These are phyloP conservation scores for Keithomyces neogunnii DNA, from an alignment of 2,329 filamentous ascomycete species.

Conservation along the genomic window DNA sequence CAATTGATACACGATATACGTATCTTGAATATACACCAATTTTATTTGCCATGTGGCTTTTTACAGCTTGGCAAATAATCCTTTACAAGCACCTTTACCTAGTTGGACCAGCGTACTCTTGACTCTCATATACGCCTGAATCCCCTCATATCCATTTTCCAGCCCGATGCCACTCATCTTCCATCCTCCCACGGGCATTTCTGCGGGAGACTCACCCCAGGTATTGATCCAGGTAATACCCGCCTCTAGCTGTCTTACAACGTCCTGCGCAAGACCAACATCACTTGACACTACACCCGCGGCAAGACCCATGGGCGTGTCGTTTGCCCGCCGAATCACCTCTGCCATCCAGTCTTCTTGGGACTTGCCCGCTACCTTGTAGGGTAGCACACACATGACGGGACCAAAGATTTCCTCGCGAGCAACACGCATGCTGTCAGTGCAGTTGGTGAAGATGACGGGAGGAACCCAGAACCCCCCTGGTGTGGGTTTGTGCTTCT, in stretches of 20 bases:
- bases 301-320: constrained; percentile 69
- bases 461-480: constrained; percentile 78
- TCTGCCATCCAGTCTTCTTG: constrained; percentile 47
- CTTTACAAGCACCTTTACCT: constrained; percentile 52
- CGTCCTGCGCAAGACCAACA: constrained; percentile 62
- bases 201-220: constrained; percentile 85
- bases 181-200: constrained; percentile 91
- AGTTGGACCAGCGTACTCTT: constrained; percentile 86
- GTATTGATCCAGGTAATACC: constrained; percentile 92
- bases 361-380: constrained; percentile 38
- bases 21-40: too few species aligned
- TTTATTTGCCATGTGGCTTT: too few species aligned
- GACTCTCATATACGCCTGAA: constrained; percentile 76
- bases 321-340: constrained; percentile 64
- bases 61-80: constrained; percentile 63
- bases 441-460: constrained; percentile 81
- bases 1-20: too few species aligned
- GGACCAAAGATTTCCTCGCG: constrained; percentile 84
- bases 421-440: constrained; percentile 70
- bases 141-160: constrained; percentile 73
- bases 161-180: constrained; percentile 83
- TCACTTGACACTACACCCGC: constrained; percentile 77
- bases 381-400: constrained; percentile 73
- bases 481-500: constrained; percentile 35
- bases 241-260: constrained; percentile 64